phyloP scores from a whole-genome alignment of 352 stramenopile genomes.

The Phytophthora chlamydospora region DNA sequence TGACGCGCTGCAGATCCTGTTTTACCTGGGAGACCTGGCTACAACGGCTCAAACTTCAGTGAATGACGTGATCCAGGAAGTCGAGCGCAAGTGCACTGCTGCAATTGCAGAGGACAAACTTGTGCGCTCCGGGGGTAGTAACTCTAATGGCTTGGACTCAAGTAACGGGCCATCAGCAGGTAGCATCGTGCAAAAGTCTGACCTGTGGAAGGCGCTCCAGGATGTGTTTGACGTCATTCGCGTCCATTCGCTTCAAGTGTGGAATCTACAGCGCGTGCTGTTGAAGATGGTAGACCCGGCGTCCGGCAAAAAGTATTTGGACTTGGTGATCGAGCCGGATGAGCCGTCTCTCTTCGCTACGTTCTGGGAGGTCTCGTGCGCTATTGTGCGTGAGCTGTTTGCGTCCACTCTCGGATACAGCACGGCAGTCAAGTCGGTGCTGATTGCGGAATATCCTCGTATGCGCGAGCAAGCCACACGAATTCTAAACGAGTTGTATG shows the following conservation, averaged over 20 bases:
- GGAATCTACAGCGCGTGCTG: slow-evolving; percentile 89
- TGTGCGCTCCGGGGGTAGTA: slow-evolving; percentile 31
- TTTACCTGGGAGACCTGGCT: slow-evolving; percentile 68
- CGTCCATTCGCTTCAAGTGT: slow-evolving; percentile 76
- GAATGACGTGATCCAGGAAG: slow-evolving; percentile 85
- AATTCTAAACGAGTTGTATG: slow-evolving; percentile 66
- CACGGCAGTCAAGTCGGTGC: slow-evolving; percentile 62
- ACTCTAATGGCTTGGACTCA: slow-evolving; percentile 23
- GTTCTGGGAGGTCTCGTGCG: slow-evolving; percentile 87
- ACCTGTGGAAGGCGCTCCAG: slow-evolving; percentile 84
- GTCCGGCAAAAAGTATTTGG: slow-evolving; percentile 61
- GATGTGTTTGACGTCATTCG: slow-evolving; percentile 79
- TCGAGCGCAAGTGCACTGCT: slow-evolving; percentile 67
- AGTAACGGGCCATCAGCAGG: slow-evolving; percentile 34
- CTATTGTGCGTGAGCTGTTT: slow-evolving; percentile 79
- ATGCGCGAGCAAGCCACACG: slow-evolving; percentile 78
- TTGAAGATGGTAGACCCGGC: slow-evolving; percentile 68
- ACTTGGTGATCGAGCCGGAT: slow-evolving; percentile 73
- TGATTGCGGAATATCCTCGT: slow-evolving; percentile 81
- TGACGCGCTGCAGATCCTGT: slow-evolving; percentile 82
- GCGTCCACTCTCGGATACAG: slow-evolving; percentile 63
- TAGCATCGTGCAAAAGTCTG: slow-evolving; percentile 57
- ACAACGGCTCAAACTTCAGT: slow-evolving; percentile 75
- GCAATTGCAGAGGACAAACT: slow-evolving; percentile 74
- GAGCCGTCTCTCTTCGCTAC: slow-evolving; percentile 83